These are phyloP conservation scores for Lachancea mirantina DNA, from an alignment of 805 yeast species.

Conservation along the genomic window DNA sequence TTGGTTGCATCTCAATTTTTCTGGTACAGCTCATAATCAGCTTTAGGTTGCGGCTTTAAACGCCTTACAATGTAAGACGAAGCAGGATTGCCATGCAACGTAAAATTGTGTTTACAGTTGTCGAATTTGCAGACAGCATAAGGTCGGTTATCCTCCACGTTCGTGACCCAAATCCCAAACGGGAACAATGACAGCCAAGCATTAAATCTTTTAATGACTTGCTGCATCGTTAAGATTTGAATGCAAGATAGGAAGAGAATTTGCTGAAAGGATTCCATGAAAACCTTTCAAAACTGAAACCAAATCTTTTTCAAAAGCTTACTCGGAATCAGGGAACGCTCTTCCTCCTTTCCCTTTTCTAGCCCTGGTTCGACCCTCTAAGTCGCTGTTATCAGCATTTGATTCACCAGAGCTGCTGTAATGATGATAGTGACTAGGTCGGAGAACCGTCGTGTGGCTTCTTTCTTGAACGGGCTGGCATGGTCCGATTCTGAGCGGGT, in stretches of 20 bases:
- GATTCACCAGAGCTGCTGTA: background rate
- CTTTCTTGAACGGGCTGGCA: background rate
- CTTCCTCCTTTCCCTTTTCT: background rate
- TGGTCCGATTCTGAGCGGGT: background rate
- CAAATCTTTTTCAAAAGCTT: slow-evolving; percentile 2
- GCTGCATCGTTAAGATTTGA: slow-evolving; percentile 1
- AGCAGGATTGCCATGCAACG: slow-evolving; percentile 9
- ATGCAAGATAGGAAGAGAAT: slow-evolving; percentile 4
- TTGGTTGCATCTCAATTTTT: slow-evolving; percentile 1
- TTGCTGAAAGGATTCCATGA: slow-evolving; percentile 1
- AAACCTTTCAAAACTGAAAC: slow-evolving; percentile 1
- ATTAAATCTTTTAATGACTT: slow-evolving; percentile 5
- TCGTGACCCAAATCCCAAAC: slow-evolving; percentile 13
- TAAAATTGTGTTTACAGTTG: slow-evolving; percentile 9
- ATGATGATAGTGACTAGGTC: slow-evolving; percentile 1
- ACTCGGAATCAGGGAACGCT: background rate
- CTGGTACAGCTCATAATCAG: slow-evolving; percentile 10
- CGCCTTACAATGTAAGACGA: slow-evolving; percentile 10
- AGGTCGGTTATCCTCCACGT: slow-evolving; percentile 8
- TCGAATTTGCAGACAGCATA: slow-evolving; percentile 10
- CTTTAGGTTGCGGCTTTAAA: slow-evolving; percentile 8
- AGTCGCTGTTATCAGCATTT: background rate
- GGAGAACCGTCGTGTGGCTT: background rate
- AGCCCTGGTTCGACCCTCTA: background rate
- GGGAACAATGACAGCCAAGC: slow-evolving; percentile 11